A percentile compares a stretch with the other conserved stretches of the same genome.
These are phyloP conservation scores for Bondarzewia mesenterica DNA, from an alignment of 1,284 basidiomycete genomes.

Conservation along the genomic window DNA sequence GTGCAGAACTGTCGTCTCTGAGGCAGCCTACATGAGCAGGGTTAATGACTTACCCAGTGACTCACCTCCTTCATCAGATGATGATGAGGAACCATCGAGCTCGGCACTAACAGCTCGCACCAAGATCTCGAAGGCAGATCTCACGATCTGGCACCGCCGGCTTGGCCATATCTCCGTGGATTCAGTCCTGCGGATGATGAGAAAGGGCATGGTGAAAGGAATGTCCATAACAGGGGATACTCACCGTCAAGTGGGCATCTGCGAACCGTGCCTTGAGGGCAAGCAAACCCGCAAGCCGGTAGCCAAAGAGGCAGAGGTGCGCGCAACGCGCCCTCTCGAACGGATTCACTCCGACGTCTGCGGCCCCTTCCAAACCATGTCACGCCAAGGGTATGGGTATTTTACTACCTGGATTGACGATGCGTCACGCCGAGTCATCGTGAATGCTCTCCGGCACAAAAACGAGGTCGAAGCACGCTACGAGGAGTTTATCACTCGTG, in stretches of 20 bases:
- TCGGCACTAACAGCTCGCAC: background rate
- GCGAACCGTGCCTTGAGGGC: background rate
- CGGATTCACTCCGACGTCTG: background rate
- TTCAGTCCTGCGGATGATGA: slow-evolving; percentile 10
- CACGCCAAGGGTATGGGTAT: background rate
- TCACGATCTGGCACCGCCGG: slow-evolving; percentile 19
- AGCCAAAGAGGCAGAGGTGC: background rate
- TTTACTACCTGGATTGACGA: background rate
- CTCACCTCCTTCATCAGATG: too few species aligned
- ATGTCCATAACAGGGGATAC: slow-evolving; percentile 3
- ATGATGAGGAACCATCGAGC: too few species aligned
- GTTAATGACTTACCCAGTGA: background rate
- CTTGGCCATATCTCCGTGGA: slow-evolving; percentile 17
- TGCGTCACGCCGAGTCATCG: background rate
- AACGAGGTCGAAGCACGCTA: background rate
- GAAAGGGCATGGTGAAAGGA: background rate
- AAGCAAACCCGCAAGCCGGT: background rate
- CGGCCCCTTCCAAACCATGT: background rate
- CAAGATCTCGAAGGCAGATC: slow-evolving; percentile 6
- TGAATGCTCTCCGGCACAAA: background rate
- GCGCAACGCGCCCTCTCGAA: background rate
- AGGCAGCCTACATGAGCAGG: background rate
- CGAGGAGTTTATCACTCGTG: background rate
- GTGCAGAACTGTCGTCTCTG: background rate
- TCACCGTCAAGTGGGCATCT: background rate